Base-by-base conservation (phyloP, 2,329 filamentous ascomycete genomes). In the Talaromyces sp. region DNA sequence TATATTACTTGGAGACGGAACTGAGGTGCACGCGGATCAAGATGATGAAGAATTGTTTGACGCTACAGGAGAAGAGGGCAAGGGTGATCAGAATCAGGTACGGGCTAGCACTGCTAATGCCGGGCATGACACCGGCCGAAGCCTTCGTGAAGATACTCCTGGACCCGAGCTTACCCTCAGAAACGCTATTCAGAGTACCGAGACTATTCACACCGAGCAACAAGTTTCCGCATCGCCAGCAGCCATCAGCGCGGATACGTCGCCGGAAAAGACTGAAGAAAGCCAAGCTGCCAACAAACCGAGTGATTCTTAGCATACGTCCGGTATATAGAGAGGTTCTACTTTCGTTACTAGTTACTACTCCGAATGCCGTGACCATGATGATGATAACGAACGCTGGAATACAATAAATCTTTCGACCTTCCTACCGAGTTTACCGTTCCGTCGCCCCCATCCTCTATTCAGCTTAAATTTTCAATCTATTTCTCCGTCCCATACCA, bases 11-110 rank as follows among this genome's bases (percentile, higher is more conserved):
- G 93, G 94, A 70, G 93, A 98, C 82, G 95, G 94, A 73, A 96
- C 92, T 74, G 93, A 97, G 83, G 88, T 96, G 76, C 84, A 93
- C 74, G 92, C 92, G 71, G 92, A 95, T 79, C 90, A 90, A 76
- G 89, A 93, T 78, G 93, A 97, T 75, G 88, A 90, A 69, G 93
- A 97, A 73, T 94, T 97, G 89, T 96, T 97, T 80, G 92, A 97
- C 78, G 89, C 93, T 72, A 90, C 92, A 76, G 92, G 96, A 74
- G 86, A 88, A 74, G 92, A 95, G 74, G 86, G 88, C 72, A 91
- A 96, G 75, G 93, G 97, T 75, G 84, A 93, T 68, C 89, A 87
- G 69, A 93, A 90, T 77, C 92, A 96, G 81, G 90, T 95, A 67
- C 86, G 87, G 75, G 93, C 91, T 81, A 68, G 71, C 66, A 77